Evolutionary conservation across 2,329 filamentous ascomycete genomes (phyloP).

Genomic region (Diaporthe batatas): DNA sequence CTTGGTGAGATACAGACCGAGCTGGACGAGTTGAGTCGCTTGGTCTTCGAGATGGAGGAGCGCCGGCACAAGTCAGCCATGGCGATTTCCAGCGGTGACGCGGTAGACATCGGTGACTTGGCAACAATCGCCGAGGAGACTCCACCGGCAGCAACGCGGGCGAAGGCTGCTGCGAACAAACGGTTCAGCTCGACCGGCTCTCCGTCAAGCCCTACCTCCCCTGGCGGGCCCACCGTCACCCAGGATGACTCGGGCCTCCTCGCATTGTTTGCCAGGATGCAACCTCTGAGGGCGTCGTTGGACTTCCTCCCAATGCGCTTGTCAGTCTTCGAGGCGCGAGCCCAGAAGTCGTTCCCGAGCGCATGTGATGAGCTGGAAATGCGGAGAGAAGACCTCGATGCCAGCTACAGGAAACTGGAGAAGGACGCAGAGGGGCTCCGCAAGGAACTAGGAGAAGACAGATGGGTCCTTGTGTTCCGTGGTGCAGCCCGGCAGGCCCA

Average conservation of each 20-base stretch:
- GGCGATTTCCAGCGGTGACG: constrained; percentile 71
- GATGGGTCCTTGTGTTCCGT: constrained; percentile 95
- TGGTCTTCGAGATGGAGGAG: constrained; percentile 99
- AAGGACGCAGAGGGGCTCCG: constrained; percentile 90
- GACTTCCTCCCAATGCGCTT: constrained; percentile 97
- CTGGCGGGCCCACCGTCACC: constrained; percentile 67
- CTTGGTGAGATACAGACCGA: constrained; percentile 94
- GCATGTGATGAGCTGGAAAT: constrained; percentile 90
- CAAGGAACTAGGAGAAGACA: constrained; percentile 92
- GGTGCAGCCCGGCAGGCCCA: constrained; percentile 92
- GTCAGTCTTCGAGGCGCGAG: constrained; percentile 85
- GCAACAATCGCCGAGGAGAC: constrained; percentile 95
- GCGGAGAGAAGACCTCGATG: constrained; percentile 80
- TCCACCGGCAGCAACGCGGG: constrained; percentile 67
- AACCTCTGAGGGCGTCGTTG: constrained; percentile 89
- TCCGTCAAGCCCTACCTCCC: constrained; percentile 72
- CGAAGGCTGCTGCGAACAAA: constrained; percentile 64
- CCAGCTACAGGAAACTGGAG: constrained; percentile 89
- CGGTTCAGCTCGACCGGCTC: constrained; percentile 78
- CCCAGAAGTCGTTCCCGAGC: constrained; percentile 84
- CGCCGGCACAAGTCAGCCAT: constrained; percentile 85
- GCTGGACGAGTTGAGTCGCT: constrained; percentile 69
- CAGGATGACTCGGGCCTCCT: constrained; percentile 91
- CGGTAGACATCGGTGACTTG: constrained; percentile 86
- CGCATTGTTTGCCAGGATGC: constrained; percentile 94